phyloP scores from a whole-genome alignment of 2,329 filamentous ascomycete species.

The Hypoxylon sp. region DNA sequence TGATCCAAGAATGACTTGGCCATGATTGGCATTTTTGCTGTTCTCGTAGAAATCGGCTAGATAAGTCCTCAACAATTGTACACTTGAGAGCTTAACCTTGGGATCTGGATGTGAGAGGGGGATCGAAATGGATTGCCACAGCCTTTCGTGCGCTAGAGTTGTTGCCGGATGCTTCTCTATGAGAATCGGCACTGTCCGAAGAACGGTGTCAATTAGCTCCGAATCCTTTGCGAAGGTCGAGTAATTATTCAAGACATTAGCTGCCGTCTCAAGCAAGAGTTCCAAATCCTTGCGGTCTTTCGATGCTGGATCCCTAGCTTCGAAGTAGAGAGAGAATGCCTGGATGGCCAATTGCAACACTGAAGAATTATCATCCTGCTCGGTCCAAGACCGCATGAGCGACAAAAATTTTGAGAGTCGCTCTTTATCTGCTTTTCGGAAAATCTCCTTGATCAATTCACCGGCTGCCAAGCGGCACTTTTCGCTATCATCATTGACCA shows the following conservation, averaged over 20 bases:
- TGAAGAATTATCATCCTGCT: slow-evolving; percentile 78
- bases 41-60: slow-evolving; percentile 82
- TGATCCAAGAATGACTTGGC: slow-evolving; percentile 76
- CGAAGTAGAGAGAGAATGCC: slow-evolving; percentile 86
- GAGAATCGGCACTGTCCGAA: slow-evolving; percentile 78
- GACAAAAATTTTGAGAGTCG: slow-evolving; percentile 78
- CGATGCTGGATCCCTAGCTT: slow-evolving; percentile 70
- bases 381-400: slow-evolving; percentile 81
- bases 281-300: slow-evolving; percentile 78
- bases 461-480: slow-evolving; percentile 88
- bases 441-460: slow-evolving; percentile 83
- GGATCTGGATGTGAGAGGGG: slow-evolving; percentile 80
- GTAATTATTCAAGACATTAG: slow-evolving; percentile 68
- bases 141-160: slow-evolving; percentile 72
- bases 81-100: slow-evolving; percentile 82
- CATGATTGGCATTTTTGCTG: slow-evolving; percentile 67
- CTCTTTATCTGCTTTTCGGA: slow-evolving; percentile 82
- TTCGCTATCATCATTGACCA: slow-evolving; percentile 89
- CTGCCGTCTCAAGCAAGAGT: slow-evolving; percentile 70
- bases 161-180: slow-evolving; percentile 75
- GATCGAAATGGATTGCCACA: slow-evolving; percentile 79
- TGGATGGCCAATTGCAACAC: slow-evolving; percentile 83
- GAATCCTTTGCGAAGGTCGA: slow-evolving; percentile 71
- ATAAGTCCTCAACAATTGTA: slow-evolving; percentile 81
- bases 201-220: slow-evolving; percentile 80